Base-by-base conservation (phyloP, 1,284 basidiomycete species). In the Abortiporus biennis region DNA sequence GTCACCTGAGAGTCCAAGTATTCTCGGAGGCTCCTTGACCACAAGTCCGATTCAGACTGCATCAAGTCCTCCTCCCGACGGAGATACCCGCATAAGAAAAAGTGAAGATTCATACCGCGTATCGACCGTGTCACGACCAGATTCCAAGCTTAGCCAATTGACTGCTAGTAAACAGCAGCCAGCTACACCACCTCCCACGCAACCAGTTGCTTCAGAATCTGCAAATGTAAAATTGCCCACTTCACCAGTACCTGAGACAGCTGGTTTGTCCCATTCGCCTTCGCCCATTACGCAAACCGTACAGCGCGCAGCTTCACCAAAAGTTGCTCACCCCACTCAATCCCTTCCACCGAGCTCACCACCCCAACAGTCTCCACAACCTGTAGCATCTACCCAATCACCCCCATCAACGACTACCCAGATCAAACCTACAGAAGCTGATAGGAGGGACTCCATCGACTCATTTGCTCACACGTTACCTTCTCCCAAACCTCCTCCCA, bases 131-230 rank as follows among this genome's bases (percentile, higher is more conserved):
- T 57, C 60, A 4, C 53, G 61, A 17, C 66, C 68, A 5, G 65
- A 61, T 36, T 66, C 66, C 19, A 66, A 63, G 44, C 47, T 61
- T 31, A 57, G 59, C 6, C 48, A 47, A 4, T 40, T 50, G 6
- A n/a, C n/a, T n/a, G 43, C 36, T n/a, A 41, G 12, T 36, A 46
- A 30, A 34, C 46, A 39, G 37, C 43, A n/a, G n/a, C n/a, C n/a
- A n/a, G n/a, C 45, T 19, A 52, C 48, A 15, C 45, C 50, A n/a
- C 47, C 52, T 2, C 44, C 52, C 6, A 27, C 37, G 44, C 32
- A 15, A 45, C 51, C 50, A 23, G 47, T 49, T 30, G 44, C 47
- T 6, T 40, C 50, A 6, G 38, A 44, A 2, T 41, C 51, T 3
- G 49, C 48, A n/a, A 47, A 45, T 32, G 38, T 45, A 16, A 40